Conservation (phyloP, 164 flowering plant species). For the Macadamia integrifolia region DNA sequence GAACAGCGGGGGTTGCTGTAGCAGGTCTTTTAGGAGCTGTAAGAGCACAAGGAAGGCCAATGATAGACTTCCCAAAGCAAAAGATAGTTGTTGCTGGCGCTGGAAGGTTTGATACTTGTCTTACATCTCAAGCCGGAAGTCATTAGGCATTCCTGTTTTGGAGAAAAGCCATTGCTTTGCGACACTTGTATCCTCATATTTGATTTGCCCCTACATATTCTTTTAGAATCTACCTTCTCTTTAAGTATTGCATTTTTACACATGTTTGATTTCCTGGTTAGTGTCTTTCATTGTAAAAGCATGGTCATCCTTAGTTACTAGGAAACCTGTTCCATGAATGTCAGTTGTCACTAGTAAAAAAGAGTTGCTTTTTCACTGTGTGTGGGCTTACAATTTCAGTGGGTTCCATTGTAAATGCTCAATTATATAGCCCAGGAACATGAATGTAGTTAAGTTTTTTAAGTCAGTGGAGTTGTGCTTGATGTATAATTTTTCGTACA, state of each 20-base stretch:
- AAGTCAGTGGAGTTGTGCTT: no score
- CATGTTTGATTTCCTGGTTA: no score
- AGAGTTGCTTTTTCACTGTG: no score
- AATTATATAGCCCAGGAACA: no score
- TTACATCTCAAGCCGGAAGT: background rate
- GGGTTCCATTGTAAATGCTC: no score
- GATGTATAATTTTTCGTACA: no score
- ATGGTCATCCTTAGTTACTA: no score
- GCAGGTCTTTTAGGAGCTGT: slow-evolving; percentile 99
- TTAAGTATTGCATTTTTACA: background rate
- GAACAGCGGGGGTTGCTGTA: slow-evolving; percentile 98
- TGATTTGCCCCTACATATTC: background rate
- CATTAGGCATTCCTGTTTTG: background rate
- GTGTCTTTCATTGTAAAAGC: no score
- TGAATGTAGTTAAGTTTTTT: no score
- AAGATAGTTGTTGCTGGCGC: slow-evolving; percentile 99
- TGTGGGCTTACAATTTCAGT: no score
- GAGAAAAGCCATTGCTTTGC: background rate
- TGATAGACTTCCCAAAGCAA: slow-evolving; percentile 95
- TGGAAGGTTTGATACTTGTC: slow-evolving; percentile 57
- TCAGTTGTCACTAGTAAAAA: no score
- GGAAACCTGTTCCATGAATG: no score
- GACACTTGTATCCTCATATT: background rate
- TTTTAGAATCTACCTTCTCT: background rate
- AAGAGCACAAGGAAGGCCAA: slow-evolving; percentile 93